Conservation (phyloP, 2,329 filamentous ascomycete species). For the Botrytis paeoniae region DNA sequence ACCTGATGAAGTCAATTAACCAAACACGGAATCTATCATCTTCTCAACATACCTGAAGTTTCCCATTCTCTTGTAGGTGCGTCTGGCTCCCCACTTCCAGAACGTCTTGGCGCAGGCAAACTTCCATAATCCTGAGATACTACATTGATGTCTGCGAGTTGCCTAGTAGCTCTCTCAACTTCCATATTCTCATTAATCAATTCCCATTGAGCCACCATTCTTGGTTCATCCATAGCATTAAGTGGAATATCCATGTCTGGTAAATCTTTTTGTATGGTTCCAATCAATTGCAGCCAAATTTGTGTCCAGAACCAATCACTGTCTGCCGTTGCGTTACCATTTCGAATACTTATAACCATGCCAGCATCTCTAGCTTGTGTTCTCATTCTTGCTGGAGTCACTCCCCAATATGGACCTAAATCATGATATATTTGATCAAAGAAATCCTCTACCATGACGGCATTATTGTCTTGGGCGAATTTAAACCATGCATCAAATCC, state of each 20-base stretch:
- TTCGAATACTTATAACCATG: slow-evolving; percentile 59
- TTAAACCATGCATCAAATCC: slow-evolving; percentile 59
- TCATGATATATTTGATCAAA: slow-evolving; percentile 56
- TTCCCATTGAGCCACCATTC: slow-evolving; percentile 58
- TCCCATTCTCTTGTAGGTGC: slow-evolving; percentile 25
- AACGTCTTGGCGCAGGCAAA: slow-evolving; percentile 36
- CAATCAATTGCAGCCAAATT: slow-evolving; percentile 40
- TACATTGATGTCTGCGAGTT: slow-evolving; percentile 57
- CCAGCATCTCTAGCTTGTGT: slow-evolving; percentile 54
- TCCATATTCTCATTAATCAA: slow-evolving; percentile 50
- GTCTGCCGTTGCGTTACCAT: slow-evolving; percentile 49
- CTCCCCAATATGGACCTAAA: slow-evolving; percentile 46
- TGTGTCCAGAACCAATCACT: slow-evolving; percentile 44
- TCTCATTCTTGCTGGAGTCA: slow-evolving; percentile 46
- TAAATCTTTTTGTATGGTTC: slow-evolving; percentile 48
- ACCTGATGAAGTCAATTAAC: slow-evolving; percentile 45
- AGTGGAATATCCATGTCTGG: slow-evolving; percentile 66
- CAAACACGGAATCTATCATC: slow-evolving; percentile 42
- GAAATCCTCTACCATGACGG: slow-evolving; percentile 59
- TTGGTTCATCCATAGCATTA: slow-evolving; percentile 62
- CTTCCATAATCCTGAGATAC: slow-evolving; percentile 49
- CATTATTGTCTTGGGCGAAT: slow-evolving; percentile 50
- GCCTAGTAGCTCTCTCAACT: slow-evolving; percentile 42
- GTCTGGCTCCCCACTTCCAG: background rate
- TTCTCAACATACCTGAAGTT: slow-evolving; percentile 35